A percentile compares a stretch with the other conserved stretches of the same genome.
phyloP scores from a whole-genome alignment of 768 basidiomycete genomes.

The Coprinopsis marcescibilis region DNA sequence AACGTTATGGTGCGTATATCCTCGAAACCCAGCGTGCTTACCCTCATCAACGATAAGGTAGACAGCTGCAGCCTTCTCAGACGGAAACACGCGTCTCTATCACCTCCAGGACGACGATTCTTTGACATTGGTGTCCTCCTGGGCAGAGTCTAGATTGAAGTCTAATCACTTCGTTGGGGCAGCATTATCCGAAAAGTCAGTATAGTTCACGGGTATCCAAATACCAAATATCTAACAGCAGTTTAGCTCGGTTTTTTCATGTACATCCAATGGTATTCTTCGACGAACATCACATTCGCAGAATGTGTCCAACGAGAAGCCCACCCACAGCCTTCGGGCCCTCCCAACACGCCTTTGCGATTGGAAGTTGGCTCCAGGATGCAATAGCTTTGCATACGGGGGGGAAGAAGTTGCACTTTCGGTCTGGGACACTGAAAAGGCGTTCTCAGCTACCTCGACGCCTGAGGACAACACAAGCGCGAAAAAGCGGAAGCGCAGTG shows the following conservation, averaged over 20 bases:
- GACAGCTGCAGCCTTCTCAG: constrained; percentile 60
- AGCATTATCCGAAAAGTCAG: constrained; percentile 43
- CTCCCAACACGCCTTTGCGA: constrained; percentile 67
- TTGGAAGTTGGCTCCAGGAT: constrained; percentile 54
- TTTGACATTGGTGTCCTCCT: constrained; percentile 38
- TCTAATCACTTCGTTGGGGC: constrained; percentile 61
- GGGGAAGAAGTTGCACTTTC: constrained; percentile 85
- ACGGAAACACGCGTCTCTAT: constrained; percentile 48
- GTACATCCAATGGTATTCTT: constrained; percentile 72
- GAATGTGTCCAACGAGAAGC: constrained; percentile 4
- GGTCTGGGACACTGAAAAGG: constrained; percentile 65
- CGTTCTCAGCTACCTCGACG: constrained; percentile 33
- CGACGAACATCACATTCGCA: constrained; percentile 34
- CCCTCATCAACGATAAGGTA: constrained; percentile 36
- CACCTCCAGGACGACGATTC: constrained; percentile 35
- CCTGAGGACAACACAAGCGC: constrained; percentile 15
- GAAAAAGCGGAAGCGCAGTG: constrained; percentile 56
- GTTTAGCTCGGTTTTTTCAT: constrained; percentile 53
- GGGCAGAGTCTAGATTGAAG: constrained; percentile 62
- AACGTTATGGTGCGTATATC: constrained; percentile 33
- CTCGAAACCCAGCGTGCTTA: neutral
- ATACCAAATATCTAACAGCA: neutral
- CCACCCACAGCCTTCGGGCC: constrained; percentile 17
- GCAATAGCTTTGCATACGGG: constrained; percentile 66
- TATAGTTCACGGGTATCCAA: neutral